Evolutionary conservation across 768 basidiomycete genomes (phyloP), one percentile per base, ranked within the genome.

Genomic region (Tephrocybe sp.): DNA sequence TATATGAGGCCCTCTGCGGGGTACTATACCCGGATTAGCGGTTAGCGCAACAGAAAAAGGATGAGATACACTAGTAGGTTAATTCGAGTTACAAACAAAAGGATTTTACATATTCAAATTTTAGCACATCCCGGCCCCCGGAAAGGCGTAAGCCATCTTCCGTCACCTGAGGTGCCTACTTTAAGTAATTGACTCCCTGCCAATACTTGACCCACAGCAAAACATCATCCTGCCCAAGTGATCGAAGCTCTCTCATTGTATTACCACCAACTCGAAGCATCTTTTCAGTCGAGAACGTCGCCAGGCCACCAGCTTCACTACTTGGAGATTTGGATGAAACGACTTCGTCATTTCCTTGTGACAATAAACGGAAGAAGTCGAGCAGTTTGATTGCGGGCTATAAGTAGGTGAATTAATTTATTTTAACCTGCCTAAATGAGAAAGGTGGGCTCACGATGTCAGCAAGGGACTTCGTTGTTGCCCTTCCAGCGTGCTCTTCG

Each of bases 331-430:
- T 12, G 4, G 22, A 27, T 8, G 30, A 27, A 22, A 13, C n/a
- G n/a, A 28, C 18, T 11, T 16, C 44, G 12, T 39, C 38, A 9
- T 51, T 40, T 19, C 39, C 45, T 4, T 34, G 25, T 25, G 44
- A 37, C 12, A 54, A 12, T 4, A n/a, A 13, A 3, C 49, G 49
- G 49, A 59, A 59, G 39, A 54, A 59, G 18, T 52, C 51, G 2
- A 59, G 36, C 15, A 59, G 12, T n/a, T 54, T 56, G 36, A 54
- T 37, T 15, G 55, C 52, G 32, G 55, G 54, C 58, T 52, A 30
- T 1, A 21, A 16, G 16, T 11, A 9, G 21, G n/a, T 37, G 4
- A 37, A 19, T 12, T 8, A 34, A 8, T 7, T 8, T n/a, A n/a
- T n/a, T 37, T n/a, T 2, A 13, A 13, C 41, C 22, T 11, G 26